Percentiles rank a stretch among this genome's conserved stretches.
Evolutionary conservation across 176 grass and related monocot species (phyloP).

Genomic region (Urochloa ruziziensis): DNA sequence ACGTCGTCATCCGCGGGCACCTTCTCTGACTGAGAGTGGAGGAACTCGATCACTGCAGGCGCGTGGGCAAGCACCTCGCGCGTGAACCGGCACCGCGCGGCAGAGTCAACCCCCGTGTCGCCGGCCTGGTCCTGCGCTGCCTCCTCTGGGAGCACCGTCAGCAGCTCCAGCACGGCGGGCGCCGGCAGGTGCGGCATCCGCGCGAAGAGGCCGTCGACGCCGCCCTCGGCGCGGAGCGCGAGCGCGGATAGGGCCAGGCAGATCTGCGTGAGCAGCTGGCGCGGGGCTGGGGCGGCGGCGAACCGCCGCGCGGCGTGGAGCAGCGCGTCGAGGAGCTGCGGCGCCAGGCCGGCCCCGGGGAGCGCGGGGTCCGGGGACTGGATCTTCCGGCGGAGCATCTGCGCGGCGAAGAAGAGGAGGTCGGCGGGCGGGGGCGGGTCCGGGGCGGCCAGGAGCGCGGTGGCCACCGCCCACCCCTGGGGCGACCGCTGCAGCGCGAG

Average conservation of each 20-base stretch:
- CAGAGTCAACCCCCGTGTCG: slow-evolving; percentile 48
- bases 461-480: slow-evolving; percentile 32
- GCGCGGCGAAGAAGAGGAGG: slow-evolving; percentile 45
- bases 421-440: slow-evolving; percentile 48
- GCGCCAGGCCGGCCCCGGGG: background rate
- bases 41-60: slow-evolving; percentile 78
- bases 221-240: slow-evolving; percentile 56
- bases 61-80: slow-evolving; percentile 75
- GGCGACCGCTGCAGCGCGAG: slow-evolving; percentile 40
- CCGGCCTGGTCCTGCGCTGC: slow-evolving; percentile 67
- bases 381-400: slow-evolving; percentile 73
- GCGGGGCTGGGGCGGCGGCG: slow-evolving; percentile 54
- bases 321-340: slow-evolving; percentile 58
- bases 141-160: slow-evolving; percentile 92
- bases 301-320: slow-evolving; percentile 65
- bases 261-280: slow-evolving; percentile 86
- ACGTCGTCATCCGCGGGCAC: slow-evolving; percentile 42
- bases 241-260: slow-evolving; percentile 79
- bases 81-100: slow-evolving; percentile 64
- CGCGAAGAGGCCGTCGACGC: slow-evolving; percentile 69
- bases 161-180: slow-evolving; percentile 69
- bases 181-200: slow-evolving; percentile 54
- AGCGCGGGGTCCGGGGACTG: slow-evolving; percentile 3
- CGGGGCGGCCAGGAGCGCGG: slow-evolving; percentile 30
- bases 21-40: slow-evolving; percentile 58